Base-by-base conservation (phyloP, 2,329 filamentous ascomycete genomes). In the Botrytis cinerea region DNA sequence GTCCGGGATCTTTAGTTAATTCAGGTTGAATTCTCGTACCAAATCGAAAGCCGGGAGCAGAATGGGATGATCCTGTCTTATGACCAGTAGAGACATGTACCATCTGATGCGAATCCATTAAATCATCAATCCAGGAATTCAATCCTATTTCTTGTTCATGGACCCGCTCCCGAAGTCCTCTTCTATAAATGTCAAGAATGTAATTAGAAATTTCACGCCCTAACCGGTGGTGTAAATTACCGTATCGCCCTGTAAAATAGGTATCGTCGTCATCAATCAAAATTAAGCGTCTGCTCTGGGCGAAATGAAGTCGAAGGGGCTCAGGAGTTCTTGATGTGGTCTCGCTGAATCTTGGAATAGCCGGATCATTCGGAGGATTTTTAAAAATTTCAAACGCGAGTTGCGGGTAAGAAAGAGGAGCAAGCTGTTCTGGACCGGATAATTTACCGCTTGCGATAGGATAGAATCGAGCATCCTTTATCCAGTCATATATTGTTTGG, bases 401-500 rank as follows among this genome's bases (percentile, higher is more conserved):
- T 76, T 87, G 86, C 5, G 86, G 85, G 8, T 78, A 78, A 57
- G 79, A 75, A 25, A 90, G 79, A 43, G 81, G 78, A 2, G 85
- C 82, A 82, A 88, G 88, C 79, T 90, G 86, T 9, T 83, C 83
- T 22, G 76, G 75, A 12, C 76, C 77, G 9, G 83, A 79, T 57
- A 80, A 73, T 69, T 72, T 74, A 1, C 77, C 72, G 5, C 51
- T 28, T 59, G 76, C 4, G 59, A 83, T 73, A 1, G 80, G 76
- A 1, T 84, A 78, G 66, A 90, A 86, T 67, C 80, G 83, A 2
- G 85, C 84, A 71, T 88, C 86, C 73, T 84, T 82, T 59, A 91
- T 88, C 88, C 88, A 91, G 74, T 88, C 84, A 77, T 87, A 89
- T 68, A 91, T 87, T 0, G 84, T 83, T 35, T 83, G 80, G 77